Evolutionary conservation across 1,284 basidiomycete species (phyloP), one percentile per base, ranked within the genome.

Genomic region (Chalciporus piperatoides): DNA sequence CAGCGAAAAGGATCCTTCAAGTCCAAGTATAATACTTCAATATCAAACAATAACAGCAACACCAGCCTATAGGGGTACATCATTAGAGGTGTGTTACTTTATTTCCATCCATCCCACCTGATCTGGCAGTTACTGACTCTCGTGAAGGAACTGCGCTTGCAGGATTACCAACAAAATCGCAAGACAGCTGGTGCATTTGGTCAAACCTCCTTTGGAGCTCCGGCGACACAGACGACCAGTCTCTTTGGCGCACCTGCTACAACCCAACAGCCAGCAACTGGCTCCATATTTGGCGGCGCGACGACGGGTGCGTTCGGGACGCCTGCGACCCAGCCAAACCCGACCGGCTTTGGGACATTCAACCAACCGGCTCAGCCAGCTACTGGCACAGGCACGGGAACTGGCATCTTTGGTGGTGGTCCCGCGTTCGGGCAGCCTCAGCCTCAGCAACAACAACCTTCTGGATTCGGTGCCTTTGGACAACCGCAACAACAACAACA

Each of bases 31-130:
- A 23, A 78, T 70, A 4, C 68, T 82, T 27, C 81, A 84, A 52
- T 90, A 84, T 61, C 87, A 90, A 65, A 76, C 82, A 28, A 86
- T 87, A 44, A 76, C 82, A n/a, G 83, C 82, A 51, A 85, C 82
- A 72, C 84, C 83, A 19, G 74, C 75, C 11, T 90, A 89, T 61
- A 68, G 74, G 49, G 81, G 82, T 39, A 79, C 75, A 49, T 90
- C 86, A n/a, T 77, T 85, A 50, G 88, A 90, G 70, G 86, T 83
- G 47, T 43, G 75, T 68, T 25, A 32, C 19, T 41, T 14, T 11
- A 2, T n/a, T 38, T 7, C 36, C 6, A 11, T 21, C 27, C 48
- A 35, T 19, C 46, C 42, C 32, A 46, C 39, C 36, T 19, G 25
- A 38, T 15, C 4, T 14, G 23, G 40, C 43, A 17, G 33, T 39